A percentile compares a stretch with the other conserved stretches of the same genome.
phyloP scores from a whole-genome alignment of 331 rosid species.

The Cydonia oblonga region DNA sequence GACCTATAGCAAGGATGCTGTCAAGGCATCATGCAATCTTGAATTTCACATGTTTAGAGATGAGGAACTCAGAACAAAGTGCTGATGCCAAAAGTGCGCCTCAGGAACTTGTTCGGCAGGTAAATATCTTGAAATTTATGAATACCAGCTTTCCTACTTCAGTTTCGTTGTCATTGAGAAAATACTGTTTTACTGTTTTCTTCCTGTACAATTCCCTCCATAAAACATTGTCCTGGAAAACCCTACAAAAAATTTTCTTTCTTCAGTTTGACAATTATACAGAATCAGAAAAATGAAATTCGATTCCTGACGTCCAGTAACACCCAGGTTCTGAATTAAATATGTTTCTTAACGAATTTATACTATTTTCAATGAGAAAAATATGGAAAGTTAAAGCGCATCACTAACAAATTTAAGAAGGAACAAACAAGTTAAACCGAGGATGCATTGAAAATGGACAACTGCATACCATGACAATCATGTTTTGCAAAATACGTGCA shows the following conservation, averaged over 20 bases:
- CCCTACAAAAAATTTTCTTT: background rate
- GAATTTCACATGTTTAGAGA: slow-evolving; percentile 82
- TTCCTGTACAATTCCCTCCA: background rate
- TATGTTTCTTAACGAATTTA: background rate
- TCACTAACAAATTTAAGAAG: background rate
- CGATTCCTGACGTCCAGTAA: too few species aligned
- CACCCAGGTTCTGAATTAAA: background rate
- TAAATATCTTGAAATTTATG: slow-evolving; percentile 13
- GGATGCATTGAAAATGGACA: background rate
- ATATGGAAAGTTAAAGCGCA: background rate
- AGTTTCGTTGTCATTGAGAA: background rate
- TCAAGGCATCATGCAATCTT: slow-evolving; percentile 57
- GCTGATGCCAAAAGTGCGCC: slow-evolving; percentile 55
- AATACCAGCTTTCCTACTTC: background rate
- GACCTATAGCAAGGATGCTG: slow-evolving; percentile 66
- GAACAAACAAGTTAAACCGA: background rate
- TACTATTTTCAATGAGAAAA: background rate
- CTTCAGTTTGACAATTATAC: background rate
- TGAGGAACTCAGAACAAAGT: slow-evolving; percentile 70
- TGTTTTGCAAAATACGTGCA: slow-evolving; percentile 8
- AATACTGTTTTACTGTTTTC: background rate
- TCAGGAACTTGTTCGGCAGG: slow-evolving; percentile 82
- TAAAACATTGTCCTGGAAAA: background rate
- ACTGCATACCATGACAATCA: background rate
- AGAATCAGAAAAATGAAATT: too few species aligned